Base-by-base conservation (phyloP, 768 basidiomycete species). In the Pulveroboletus sp. region DNA sequence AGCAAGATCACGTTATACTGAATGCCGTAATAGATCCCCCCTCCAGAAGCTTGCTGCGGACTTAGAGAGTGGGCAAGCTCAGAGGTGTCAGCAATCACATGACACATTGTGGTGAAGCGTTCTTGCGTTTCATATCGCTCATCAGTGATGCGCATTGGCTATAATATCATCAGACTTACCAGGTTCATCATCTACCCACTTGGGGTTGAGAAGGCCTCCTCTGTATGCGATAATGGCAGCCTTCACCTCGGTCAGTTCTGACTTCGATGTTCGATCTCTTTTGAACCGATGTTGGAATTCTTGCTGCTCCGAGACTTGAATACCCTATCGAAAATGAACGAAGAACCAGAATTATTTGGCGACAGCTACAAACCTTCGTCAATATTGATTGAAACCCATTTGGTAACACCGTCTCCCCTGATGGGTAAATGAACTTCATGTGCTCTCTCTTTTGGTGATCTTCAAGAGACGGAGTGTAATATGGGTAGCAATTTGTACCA, bases 331-430 rank as follows among this genome's bases (percentile, higher is more conserved):
- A 33, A 15, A 31, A 4, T 43, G 24, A n/a, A 8, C 32, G 7
- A 39, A 21, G 14, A 15, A 14, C 8, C 3, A 24, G 18, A 0
- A 17, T 2, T 14, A 14, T 10, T 6, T 1, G 1, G 28, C 9
- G 9, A 24, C 8, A 18, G 2, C n/a, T 10, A n/a, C 49, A 18
- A 7, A 72, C 71, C 53, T 66, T 61, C 7, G 6, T 33, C 36
- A 78, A 53, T 49, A 77, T 75, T 4, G 69, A 57, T 47, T 60
- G 47, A 46, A 76, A 77, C 7, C 61, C 55, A 21, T 65, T 62
- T 1, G 64, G 69, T 27, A 77, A 52, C 6, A 55, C 3, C 30
- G 21, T 21, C 4, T 21, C 21, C 21, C 21, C 21, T 21, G 21
- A 21, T 21, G 21, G 21, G 21, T 21, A 21, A 21, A 2, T 21